These are phyloP conservation scores for Mercurialis annua DNA, from an alignment of 345 rosid genomes.

Conservation along the genomic window DNA sequence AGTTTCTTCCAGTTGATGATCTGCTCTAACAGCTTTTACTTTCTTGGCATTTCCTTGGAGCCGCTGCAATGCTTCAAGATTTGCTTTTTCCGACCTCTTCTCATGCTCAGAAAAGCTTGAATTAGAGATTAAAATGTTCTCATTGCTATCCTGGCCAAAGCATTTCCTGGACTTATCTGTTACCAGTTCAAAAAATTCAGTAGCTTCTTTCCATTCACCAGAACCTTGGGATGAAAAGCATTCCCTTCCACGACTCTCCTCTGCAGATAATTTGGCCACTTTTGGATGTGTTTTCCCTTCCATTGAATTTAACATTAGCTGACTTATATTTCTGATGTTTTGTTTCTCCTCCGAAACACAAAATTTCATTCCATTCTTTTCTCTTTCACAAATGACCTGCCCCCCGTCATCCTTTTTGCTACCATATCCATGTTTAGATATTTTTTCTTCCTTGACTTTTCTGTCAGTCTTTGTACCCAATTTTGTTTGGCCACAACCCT, in stretches of 20 bases:
- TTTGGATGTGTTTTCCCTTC: constrained; percentile 23
- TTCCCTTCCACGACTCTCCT: constrained; percentile 40
- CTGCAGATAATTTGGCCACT: constrained; percentile 24
- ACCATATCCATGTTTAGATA: constrained; percentile 13
- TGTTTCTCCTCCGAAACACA: constrained; percentile 29
- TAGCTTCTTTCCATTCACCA: constrained; percentile 76
- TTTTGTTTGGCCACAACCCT: constrained; percentile 31
- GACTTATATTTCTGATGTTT: constrained; percentile 15
- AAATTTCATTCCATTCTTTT: constrained; percentile 26
- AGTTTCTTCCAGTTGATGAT: constrained; percentile 29
- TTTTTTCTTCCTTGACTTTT: constrained; percentile 37
- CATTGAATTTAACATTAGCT: constrained; percentile 27
- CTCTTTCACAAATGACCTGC: constrained; percentile 21
- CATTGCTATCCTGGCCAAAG: constrained; percentile 38
- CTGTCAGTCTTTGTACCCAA: constrained; percentile 31
- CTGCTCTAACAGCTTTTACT: constrained; percentile 36
- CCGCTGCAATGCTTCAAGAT: constrained; percentile 30
- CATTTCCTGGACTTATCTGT: constrained; percentile 43
- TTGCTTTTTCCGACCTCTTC: constrained; percentile 37
- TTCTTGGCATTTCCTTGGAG: constrained; percentile 28
- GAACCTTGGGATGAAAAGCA: constrained; percentile 41
- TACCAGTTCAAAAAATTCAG: constrained; percentile 65
- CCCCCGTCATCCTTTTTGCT: constrained; percentile 18
- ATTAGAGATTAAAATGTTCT: constrained; percentile 26
- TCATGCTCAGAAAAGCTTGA: constrained; percentile 30